Conservation (phyloP, 495 filamentous ascomycete species). For the Ascobolus immersus region DNA sequence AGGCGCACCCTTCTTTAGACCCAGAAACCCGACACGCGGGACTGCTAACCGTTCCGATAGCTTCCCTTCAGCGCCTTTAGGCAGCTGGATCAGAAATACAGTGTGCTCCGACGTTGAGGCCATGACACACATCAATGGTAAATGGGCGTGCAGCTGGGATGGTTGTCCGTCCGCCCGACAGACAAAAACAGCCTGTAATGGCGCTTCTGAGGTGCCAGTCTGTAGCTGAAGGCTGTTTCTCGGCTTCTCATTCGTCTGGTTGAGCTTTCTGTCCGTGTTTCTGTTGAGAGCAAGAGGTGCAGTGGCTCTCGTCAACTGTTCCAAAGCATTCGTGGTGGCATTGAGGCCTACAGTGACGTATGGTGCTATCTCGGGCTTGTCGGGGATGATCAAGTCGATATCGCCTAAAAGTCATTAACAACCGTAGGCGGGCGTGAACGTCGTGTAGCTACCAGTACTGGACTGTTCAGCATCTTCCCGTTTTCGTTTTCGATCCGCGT, state of each 20-base stretch:
- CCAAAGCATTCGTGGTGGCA: slow-evolving; percentile 19
- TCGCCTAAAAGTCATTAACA: too few relatives aligned
- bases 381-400: too few relatives aligned
- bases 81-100: slow-evolving; percentile 19
- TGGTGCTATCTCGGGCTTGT: slow-evolving; percentile 9
- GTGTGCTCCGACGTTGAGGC: slow-evolving; percentile 13
- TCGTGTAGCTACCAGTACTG: too few relatives aligned
- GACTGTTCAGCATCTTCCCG: slow-evolving; percentile 1
- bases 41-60: slow-evolving; percentile 17
- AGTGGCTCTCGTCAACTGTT: slow-evolving; percentile 8
- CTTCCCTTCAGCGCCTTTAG: slow-evolving; percentile 15
- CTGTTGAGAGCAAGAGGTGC: background rate
- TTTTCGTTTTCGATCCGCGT: slow-evolving; percentile 16
- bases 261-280: background rate
- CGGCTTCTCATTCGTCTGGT: background rate
- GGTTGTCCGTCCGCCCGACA: slow-evolving; percentile 16
- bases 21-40: slow-evolving; percentile 21
- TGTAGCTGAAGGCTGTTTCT: too few relatives aligned
- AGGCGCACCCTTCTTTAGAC: slow-evolving; percentile 19
- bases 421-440: too few relatives aligned
- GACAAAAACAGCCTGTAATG: slow-evolving; percentile 19
- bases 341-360: slow-evolving; percentile 25
- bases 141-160: slow-evolving; percentile 18
- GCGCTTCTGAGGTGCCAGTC: too few relatives aligned
- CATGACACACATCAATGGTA: slow-evolving; percentile 18